Conservation (phyloP, 345 rosid genomes). For the Limnanthes douglasii region DNA sequence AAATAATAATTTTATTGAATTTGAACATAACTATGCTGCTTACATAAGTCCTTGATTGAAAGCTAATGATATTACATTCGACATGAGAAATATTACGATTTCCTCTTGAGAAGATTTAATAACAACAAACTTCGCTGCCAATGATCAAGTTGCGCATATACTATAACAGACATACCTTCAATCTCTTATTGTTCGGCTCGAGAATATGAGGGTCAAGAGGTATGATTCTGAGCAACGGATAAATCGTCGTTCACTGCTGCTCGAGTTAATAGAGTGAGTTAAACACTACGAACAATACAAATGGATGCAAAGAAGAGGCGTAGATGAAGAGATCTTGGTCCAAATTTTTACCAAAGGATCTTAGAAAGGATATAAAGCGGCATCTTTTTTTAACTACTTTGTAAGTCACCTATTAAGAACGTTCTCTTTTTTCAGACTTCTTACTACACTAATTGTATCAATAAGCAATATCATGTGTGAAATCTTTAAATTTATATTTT, state of each 20-base stretch:
- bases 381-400: no score
- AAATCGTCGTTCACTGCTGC: constrained; percentile 68
- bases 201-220: constrained; percentile 81
- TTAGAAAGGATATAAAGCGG: constrained; percentile 62
- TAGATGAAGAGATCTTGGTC: constrained; percentile 53
- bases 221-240: constrained; percentile 88
- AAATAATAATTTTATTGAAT: constrained; percentile 1
- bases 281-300: constrained; percentile 69
- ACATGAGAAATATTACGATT: background rate
- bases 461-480: no score
- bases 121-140: background rate
- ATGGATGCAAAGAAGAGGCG: constrained; percentile 73
- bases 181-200: constrained; percentile 57
- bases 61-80: background rate
- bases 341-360: constrained; percentile 66
- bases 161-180: no score
- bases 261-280: constrained; percentile 50
- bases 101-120: background rate
- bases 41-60: background rate
- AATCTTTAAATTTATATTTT: no score
- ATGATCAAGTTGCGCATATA: constrained; percentile 12
- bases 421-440: no score
- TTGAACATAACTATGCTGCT: background rate
- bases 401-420: no score
- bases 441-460: no score